Conservation (phyloP, 2,329 filamentous ascomycete genomes). For the Diatrype stigma region DNA sequence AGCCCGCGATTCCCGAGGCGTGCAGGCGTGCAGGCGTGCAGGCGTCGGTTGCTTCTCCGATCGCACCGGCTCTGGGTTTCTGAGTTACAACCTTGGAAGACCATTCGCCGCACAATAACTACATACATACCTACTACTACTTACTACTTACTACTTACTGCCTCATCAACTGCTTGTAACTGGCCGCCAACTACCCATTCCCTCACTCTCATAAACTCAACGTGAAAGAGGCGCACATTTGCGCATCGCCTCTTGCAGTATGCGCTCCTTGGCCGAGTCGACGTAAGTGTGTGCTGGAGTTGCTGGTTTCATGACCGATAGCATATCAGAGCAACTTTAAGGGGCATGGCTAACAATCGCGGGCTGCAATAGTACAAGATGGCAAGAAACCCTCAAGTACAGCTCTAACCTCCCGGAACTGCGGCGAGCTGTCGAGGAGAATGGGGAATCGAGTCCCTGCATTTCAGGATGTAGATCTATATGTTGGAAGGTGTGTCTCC, state of each 20-base stretch:
- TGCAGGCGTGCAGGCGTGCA: too few species aligned
- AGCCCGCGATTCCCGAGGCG: too few species aligned
- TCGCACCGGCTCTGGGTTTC: too few species aligned
- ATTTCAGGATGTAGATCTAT: conserved; percentile 74
- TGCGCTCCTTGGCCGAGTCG: conserved; percentile 27
- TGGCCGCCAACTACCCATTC: neutral
- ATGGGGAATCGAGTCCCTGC: conserved; percentile 59
- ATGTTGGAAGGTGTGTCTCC: conserved; percentile 74
- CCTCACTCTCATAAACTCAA: neutral
- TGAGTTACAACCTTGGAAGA: too few species aligned
- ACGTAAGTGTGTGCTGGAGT: conserved; percentile 19
- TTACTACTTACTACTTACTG: too few species aligned
- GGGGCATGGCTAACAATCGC: conserved; percentile 2
- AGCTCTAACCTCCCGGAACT: conserved; percentile 57
- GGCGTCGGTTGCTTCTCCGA: too few species aligned
- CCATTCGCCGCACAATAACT: too few species aligned
- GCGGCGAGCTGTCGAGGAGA: conserved; percentile 58
- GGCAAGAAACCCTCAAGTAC: conserved; percentile 59
- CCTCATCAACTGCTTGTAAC: neutral
- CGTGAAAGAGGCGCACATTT: neutral
- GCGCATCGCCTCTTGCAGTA: conserved; percentile 12
- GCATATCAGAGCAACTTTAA: neutral
- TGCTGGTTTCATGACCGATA: too few species aligned
- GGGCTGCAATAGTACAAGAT: conserved; percentile 53
- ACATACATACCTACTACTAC: too few species aligned